These are phyloP conservation scores for Deinandra increscens DNA, from an alignment of 129 eudicot genomes.

Conservation along the genomic window DNA sequence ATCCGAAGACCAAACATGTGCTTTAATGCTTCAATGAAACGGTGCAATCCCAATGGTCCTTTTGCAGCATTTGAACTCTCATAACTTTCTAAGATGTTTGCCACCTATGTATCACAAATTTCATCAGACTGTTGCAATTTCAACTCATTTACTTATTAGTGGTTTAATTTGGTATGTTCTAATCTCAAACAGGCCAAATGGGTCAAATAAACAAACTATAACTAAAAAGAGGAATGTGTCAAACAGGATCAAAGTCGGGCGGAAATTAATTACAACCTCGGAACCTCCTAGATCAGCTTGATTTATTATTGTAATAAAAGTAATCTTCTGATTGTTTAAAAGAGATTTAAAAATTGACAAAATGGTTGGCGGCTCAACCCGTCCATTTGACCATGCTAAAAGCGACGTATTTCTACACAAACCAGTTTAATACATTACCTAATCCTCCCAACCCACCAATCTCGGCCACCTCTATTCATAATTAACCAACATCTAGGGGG, in stretches of 20 bases:
- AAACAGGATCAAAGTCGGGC: background rate
- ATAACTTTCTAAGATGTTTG: constrained; percentile 68
- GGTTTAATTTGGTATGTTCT: background rate
- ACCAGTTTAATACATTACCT: background rate
- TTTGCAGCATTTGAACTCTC: constrained; percentile 48
- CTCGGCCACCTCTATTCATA: too few relatives aligned
- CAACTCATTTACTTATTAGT: background rate
- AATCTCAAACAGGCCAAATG: background rate
- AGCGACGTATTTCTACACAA: background rate
- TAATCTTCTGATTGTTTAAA: too few relatives aligned
- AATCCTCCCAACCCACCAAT: too few relatives aligned
- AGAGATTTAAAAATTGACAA: background rate
- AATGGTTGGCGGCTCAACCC: background rate
- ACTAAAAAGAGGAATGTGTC: background rate
- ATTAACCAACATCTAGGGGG: too few relatives aligned
- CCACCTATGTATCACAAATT: constrained; percentile 45
- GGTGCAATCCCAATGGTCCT: constrained; percentile 83
- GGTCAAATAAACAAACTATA: background rate
- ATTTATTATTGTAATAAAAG: background rate
- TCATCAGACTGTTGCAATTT: background rate
- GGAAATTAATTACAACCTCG: too few relatives aligned
- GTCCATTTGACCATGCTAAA: background rate
- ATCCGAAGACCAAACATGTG: constrained; percentile 92
- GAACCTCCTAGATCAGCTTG: background rate
- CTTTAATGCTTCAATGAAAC: constrained; percentile 77